Percentiles rank a stretch among this genome's conserved stretches.
Evolutionary conservation across 2,329 filamentous ascomycete genomes (phyloP).

Genomic region (Alternaria viburni): DNA sequence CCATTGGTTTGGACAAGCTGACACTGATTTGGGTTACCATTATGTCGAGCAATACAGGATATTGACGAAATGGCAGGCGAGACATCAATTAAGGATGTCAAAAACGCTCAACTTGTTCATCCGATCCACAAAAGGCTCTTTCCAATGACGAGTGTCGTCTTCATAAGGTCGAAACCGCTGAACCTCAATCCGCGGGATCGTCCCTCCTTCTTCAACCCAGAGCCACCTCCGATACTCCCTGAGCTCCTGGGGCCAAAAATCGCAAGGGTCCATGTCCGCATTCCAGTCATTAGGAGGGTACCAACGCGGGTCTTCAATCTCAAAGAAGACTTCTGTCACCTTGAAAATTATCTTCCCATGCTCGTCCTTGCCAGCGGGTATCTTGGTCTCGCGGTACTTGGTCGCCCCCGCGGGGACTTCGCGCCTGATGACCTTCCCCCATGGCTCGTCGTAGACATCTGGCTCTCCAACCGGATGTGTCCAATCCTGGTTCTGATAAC

Average conservation of each 20-base stretch:
- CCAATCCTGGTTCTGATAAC: neutral
- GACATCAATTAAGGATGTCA: neutral
- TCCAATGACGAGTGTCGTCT: neutral
- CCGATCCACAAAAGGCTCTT: neutral
- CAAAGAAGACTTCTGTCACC: neutral
- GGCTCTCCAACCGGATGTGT: neutral
- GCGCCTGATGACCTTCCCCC: neutral
- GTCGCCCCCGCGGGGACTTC: neutral
- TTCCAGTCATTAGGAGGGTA: neutral
- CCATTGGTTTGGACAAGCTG: neutral
- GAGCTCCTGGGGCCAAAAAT: neutral
- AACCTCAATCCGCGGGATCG: neutral
- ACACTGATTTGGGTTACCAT: neutral
- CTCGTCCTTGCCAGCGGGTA: neutral
- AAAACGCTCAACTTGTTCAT: neutral
- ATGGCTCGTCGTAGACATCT: neutral
- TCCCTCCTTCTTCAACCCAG: neutral
- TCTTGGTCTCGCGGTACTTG: neutral
- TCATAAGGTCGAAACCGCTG: neutral
- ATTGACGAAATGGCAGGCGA: neutral
- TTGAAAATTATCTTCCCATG: neutral
- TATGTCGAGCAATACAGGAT: neutral
- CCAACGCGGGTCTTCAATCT: slow-evolving; percentile 1
- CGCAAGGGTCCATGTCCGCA: neutral
- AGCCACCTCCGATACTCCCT: neutral